phyloP scores from a whole-genome alignment of 352 stramenopile genomes.

The Pythium brachiatum region DNA sequence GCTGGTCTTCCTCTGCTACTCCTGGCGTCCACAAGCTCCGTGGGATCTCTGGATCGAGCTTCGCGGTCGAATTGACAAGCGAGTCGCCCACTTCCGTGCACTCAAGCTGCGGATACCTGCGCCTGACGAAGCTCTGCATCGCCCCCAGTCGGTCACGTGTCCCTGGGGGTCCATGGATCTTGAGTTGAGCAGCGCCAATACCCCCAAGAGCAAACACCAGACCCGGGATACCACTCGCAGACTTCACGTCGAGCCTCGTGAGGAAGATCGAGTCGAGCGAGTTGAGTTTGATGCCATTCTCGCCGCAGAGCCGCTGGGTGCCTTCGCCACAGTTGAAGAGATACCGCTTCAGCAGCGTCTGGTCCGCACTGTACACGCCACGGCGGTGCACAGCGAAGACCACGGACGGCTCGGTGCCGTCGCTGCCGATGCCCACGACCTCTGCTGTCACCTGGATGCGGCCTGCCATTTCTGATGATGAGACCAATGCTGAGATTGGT shows the following conservation, averaged over 20 bases:
- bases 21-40: not conserved
- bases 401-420: conserved; percentile 68
- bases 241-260: conserved; percentile 65
- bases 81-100: conserved; percentile 36
- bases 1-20: conserved; percentile 1
- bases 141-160: conserved; percentile 37
- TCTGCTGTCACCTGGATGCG: conserved; percentile 45
- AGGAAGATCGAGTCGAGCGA: conserved; percentile 68
- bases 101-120: conserved; percentile 60
- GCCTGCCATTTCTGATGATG: conserved; percentile 3
- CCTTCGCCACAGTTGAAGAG: conserved; percentile 76
- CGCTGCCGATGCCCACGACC: conserved; percentile 56
- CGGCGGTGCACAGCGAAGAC: conserved; percentile 66
- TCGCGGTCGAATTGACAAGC: not conserved
- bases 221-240: conserved; percentile 62
- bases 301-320: conserved; percentile 60
- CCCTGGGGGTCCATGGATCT: conserved; percentile 45
- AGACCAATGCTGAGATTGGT: not conserved
- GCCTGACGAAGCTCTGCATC: conserved; percentile 66
- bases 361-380: conserved; percentile 59
- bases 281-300: conserved; percentile 69
- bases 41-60: conserved; percentile 17
- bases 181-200: conserved; percentile 43
- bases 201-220: conserved; percentile 62
- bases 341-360: conserved; percentile 57